Percentiles rank a stretch among this genome's conserved stretches.
Evolutionary conservation across 768 basidiomycete genomes (phyloP).

Genomic region (Termitomyces sp.): DNA sequence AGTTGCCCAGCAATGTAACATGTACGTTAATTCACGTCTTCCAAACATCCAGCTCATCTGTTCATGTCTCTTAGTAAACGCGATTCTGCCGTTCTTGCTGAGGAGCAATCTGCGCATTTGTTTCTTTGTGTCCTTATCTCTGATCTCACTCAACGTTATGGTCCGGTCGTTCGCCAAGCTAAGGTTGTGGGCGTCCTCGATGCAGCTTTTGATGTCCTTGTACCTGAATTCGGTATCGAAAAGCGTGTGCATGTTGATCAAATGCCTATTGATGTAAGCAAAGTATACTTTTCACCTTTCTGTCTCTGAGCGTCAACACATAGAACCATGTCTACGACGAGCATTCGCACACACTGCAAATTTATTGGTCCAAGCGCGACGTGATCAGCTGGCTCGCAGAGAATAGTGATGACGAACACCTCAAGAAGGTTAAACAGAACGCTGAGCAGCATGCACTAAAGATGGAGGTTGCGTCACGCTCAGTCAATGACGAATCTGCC

Average conservation of each 20-base stretch:
- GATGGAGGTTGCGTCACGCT: slow-evolving; percentile 87
- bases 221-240: slow-evolving; percentile 98
- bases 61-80: slow-evolving; percentile 57
- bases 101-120: slow-evolving; percentile 94
- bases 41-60: slow-evolving; percentile 1
- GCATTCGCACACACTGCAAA: slow-evolving; percentile 85
- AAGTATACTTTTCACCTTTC: not conserved
- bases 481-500: slow-evolving; percentile 83
- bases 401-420: slow-evolving; percentile 93
- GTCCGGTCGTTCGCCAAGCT: slow-evolving; percentile 94
- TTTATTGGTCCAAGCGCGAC: slow-evolving; percentile 95
- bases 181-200: slow-evolving; percentile 95
- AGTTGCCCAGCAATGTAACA: slow-evolving; percentile 97
- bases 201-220: slow-evolving; percentile 93
- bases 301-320: slow-evolving; percentile 17
- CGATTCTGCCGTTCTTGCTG: slow-evolving; percentile 87
- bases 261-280: slow-evolving; percentile 91
- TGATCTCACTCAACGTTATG: slow-evolving; percentile 91
- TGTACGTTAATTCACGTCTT: slow-evolving; percentile 47
- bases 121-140: slow-evolving; percentile 94
- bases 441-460: slow-evolving; percentile 88
- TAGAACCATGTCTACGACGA: slow-evolving; percentile 97
- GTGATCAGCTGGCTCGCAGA: slow-evolving; percentile 95
- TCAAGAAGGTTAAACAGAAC: slow-evolving; percentile 91
- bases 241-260: slow-evolving; percentile 98